phyloP scores from a whole-genome alignment of 1,139 yeast species.

The Geotrichum fermentans region DNA sequence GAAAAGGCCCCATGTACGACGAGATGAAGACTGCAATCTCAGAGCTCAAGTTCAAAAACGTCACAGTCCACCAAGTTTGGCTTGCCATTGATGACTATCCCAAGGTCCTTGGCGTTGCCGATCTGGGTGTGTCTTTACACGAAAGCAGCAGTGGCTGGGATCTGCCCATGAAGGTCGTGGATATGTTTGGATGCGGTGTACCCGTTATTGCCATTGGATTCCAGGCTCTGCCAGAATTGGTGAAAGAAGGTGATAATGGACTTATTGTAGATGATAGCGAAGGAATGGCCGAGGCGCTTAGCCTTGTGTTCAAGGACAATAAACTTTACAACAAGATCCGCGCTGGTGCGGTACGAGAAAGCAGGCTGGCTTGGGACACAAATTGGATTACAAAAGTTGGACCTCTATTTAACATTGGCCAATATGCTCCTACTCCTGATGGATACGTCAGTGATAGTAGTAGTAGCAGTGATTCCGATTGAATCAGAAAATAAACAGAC shows the following conservation, averaged over 20 bases:
- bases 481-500: not conserved
- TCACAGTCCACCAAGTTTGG: conserved; percentile 68
- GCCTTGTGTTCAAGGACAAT: conserved; percentile 44
- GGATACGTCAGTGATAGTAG: conserved; percentile 12
- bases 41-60: conserved; percentile 32
- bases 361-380: conserved; percentile 63
- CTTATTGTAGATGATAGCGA: conserved; percentile 42
- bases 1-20: conserved; percentile 81
- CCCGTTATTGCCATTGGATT: conserved; percentile 81
- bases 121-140: conserved; percentile 85
- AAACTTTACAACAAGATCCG: conserved; percentile 42
- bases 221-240: conserved; percentile 48
- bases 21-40: conserved; percentile 43
- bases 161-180: conserved; percentile 95
- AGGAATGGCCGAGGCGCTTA: conserved; percentile 51
- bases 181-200: conserved; percentile 92
- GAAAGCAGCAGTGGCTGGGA: conserved; percentile 90
- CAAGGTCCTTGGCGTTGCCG: conserved; percentile 65
- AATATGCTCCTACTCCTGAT: conserved; percentile 15
- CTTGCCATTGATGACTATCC: conserved; percentile 78
- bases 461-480: conserved; percentile 12
- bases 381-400: conserved; percentile 57
- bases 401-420: conserved; percentile 37
- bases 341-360: conserved; percentile 66
- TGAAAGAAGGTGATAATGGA: conserved; percentile 45